Conservation (phyloP, 2,329 filamentous ascomycete species). For the Xylaria sp. region DNA sequence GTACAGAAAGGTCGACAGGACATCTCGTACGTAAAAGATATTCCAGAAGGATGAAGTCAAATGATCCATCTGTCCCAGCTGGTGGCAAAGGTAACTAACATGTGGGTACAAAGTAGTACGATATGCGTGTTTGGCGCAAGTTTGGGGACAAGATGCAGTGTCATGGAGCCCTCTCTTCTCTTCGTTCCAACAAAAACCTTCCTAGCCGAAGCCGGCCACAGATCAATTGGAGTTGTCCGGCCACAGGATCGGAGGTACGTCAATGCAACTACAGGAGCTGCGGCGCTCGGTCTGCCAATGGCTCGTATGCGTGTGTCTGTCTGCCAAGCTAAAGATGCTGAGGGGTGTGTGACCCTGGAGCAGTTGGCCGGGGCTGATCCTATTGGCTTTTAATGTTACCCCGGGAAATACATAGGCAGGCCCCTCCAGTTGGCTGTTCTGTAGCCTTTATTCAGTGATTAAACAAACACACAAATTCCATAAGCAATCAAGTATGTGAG, state of each 20-base stretch:
- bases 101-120: no score
- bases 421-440: no score
- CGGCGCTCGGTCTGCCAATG: background rate
- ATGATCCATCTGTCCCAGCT: background rate
- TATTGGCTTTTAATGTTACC: no score
- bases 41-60: background rate
- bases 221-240: background rate
- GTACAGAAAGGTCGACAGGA: no score
- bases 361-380: no score
- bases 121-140: background rate
- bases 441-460: no score
- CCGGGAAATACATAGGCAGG: no score
- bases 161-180: no score
- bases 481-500: no score
- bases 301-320: background rate
- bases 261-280: background rate
- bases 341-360: no score
- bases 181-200: no score
- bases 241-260: background rate
- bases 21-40: slow-evolving; percentile 12
- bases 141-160: background rate
- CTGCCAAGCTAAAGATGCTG: slow-evolving; percentile 2
- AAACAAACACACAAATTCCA: no score
- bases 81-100: background rate
- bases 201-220: background rate